Percentiles rank a stretch among this genome's conserved stretches.
Conservation (phyloP, 495 filamentous ascomycete species). For the Hypoxylon crocopeplum region DNA sequence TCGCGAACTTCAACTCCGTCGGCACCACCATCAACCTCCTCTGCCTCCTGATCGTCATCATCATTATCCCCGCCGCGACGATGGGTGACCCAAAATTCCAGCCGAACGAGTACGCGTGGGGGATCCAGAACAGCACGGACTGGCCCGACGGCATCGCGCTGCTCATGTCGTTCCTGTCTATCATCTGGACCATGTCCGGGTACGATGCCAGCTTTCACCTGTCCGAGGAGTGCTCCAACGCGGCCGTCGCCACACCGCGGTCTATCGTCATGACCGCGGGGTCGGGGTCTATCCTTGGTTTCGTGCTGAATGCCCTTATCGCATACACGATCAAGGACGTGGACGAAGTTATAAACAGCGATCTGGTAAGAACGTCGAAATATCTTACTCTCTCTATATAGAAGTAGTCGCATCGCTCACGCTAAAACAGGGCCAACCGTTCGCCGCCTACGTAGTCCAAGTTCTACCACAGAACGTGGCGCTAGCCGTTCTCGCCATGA, state of each 20-base stretch:
- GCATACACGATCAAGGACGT: slow-evolving; percentile 82
- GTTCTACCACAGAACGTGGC: slow-evolving; percentile 69
- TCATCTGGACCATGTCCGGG: slow-evolving; percentile 63
- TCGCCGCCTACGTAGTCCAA: slow-evolving; percentile 76
- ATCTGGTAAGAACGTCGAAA: slow-evolving; percentile 46
- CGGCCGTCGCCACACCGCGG: slow-evolving; percentile 73
- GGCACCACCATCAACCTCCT: slow-evolving; percentile 79
- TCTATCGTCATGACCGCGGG: slow-evolving; percentile 78
- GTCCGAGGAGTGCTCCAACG: slow-evolving; percentile 80
- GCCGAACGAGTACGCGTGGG: slow-evolving; percentile 69
- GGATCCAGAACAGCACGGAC: slow-evolving; percentile 71
- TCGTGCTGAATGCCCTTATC: slow-evolving; percentile 78
- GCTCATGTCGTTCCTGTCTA: slow-evolving; percentile 77
- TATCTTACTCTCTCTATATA: too few relatives aligned
- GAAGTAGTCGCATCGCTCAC: neutral
- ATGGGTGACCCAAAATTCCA: slow-evolving; percentile 66
- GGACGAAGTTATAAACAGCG: slow-evolving; percentile 62
- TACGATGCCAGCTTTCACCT: slow-evolving; percentile 81
- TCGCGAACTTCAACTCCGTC: slow-evolving; percentile 76
- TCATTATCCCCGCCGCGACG: slow-evolving; percentile 71
- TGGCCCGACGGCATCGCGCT: slow-evolving; percentile 75
- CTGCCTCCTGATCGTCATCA: slow-evolving; percentile 69
- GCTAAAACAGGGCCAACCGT: slow-evolving; percentile 65
- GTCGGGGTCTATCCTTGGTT: slow-evolving; percentile 73
- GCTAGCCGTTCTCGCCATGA: slow-evolving; percentile 71